A percentile compares a stretch with the other conserved stretches of the same genome.
Conservation (phyloP, 345 rosid species). For the Euclidium syriacum region DNA sequence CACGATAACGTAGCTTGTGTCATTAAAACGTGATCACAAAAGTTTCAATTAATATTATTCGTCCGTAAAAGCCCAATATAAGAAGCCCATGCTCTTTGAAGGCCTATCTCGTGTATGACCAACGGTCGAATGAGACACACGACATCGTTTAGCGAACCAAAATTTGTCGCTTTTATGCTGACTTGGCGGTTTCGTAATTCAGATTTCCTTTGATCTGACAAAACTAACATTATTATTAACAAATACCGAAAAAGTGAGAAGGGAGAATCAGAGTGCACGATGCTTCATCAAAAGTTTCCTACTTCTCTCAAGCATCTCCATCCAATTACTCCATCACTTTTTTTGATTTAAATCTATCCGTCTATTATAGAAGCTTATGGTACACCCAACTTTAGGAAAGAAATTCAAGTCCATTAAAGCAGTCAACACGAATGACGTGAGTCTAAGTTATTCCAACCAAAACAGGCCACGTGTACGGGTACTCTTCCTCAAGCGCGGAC, state of each 20-base stretch:
- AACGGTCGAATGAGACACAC: slow-evolving; percentile 24
- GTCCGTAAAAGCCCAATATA: neutral
- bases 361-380: neutral
- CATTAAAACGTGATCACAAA: too few species aligned
- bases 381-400: neutral
- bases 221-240: slow-evolving; percentile 2
- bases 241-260: slow-evolving; percentile 19
- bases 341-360: neutral
- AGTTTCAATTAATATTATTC: neutral
- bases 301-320: neutral
- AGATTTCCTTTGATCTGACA: slow-evolving; percentile 27
- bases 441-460: slow-evolving; percentile 30
- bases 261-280: neutral
- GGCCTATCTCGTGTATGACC: neutral
- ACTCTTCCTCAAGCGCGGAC: slow-evolving; percentile 34
- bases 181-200: slow-evolving; percentile 25
- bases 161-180: slow-evolving; percentile 27
- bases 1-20: neutral
- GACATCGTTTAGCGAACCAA: slow-evolving; percentile 6
- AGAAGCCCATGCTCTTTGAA: neutral
- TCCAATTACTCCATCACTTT: neutral
- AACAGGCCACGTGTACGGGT: slow-evolving; percentile 30
- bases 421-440: slow-evolving; percentile 45
- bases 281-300: neutral
- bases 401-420: slow-evolving; percentile 6